Evolutionary conservation across 208 protist species (phyloP).

Genomic region (Leishmania amazonensis): DNA sequence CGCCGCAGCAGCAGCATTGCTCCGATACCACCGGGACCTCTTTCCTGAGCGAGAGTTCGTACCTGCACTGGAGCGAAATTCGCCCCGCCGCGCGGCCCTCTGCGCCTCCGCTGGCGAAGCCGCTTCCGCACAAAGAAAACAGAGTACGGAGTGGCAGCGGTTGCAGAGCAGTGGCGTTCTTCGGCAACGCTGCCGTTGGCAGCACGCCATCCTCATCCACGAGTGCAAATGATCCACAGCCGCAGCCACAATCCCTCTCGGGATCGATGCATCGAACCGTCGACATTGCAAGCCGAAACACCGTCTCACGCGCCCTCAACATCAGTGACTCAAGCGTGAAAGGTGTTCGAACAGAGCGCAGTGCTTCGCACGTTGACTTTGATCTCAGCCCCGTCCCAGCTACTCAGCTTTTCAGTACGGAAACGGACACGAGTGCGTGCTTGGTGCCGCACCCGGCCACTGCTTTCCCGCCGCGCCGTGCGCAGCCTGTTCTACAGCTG

Average conservation of each 20-base stretch:
- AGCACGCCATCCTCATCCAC: conserved; percentile 15
- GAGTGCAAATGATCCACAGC: conserved; percentile 1
- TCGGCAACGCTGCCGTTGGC: conserved; percentile 2
- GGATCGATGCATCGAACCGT: conserved; percentile 7
- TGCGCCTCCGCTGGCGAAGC: background rate
- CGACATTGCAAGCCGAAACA: conserved; percentile 5
- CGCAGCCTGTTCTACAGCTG: conserved; percentile 25
- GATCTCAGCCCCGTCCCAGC: conserved; percentile 26
- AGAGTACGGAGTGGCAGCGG: conserved; percentile 8
- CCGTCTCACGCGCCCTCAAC: conserved; percentile 26
- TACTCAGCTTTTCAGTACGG: conserved; percentile 23
- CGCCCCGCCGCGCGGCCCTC: conserved; percentile 10
- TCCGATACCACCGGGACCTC: conserved; percentile 23
- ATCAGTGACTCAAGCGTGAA: conserved; percentile 34
- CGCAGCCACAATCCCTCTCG: conserved; percentile 7
- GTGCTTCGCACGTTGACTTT: conserved; percentile 27
- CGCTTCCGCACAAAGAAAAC: background rate
- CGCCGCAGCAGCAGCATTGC: conserved; percentile 4
- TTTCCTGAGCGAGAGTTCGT: conserved; percentile 31
- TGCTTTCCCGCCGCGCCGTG: conserved; percentile 7
- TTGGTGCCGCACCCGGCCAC: conserved; percentile 7
- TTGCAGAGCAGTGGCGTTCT: conserved; percentile 5
- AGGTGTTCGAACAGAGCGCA: conserved; percentile 15
- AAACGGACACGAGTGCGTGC: conserved; percentile 13
- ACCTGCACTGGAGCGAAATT: conserved; percentile 33